phyloP scores from a whole-genome alignment of 2,329 filamentous ascomycete species.

The Bipolaris cookei region DNA sequence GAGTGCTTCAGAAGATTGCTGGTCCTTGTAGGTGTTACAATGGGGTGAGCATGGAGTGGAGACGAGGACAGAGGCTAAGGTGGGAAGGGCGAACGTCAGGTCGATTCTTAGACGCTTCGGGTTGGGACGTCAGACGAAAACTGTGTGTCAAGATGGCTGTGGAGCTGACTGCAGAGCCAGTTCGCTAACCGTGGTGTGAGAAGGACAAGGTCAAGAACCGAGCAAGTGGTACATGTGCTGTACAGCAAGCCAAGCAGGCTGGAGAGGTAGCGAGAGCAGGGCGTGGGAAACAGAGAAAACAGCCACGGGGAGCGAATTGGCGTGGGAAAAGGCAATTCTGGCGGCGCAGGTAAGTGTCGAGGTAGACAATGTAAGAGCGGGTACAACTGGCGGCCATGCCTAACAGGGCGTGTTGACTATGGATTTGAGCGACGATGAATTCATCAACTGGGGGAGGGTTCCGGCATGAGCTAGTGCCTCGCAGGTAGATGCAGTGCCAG shows the following conservation, averaged over 20 bases:
- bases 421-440: slow-evolving; percentile 45
- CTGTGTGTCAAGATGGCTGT: slow-evolving; percentile 34
- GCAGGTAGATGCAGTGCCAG: slow-evolving; percentile 46
- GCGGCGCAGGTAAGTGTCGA: slow-evolving; percentile 28
- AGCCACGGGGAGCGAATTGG: slow-evolving; percentile 15
- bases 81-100: slow-evolving; percentile 32
- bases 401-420: slow-evolving; percentile 41
- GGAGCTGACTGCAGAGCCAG: slow-evolving; percentile 34
- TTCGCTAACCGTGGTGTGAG: slow-evolving; percentile 25
- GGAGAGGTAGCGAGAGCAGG: slow-evolving; percentile 9
- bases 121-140: slow-evolving; percentile 31
- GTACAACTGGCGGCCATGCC: slow-evolving; percentile 33
- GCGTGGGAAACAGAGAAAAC: slow-evolving; percentile 18
- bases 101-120: slow-evolving; percentile 24
- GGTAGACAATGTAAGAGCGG: slow-evolving; percentile 29
- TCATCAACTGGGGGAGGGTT: slow-evolving; percentile 41
- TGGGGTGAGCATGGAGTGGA: slow-evolving; percentile 26
- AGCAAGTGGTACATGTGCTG: slow-evolving; percentile 21
- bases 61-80: slow-evolving; percentile 27
- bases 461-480: slow-evolving; percentile 43
- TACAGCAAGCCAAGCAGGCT: slow-evolving; percentile 17
- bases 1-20: slow-evolving; percentile 21
- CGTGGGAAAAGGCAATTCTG: slow-evolving; percentile 19
- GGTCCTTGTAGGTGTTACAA: slow-evolving; percentile 17
- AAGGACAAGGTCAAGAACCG: slow-evolving; percentile 21